phyloP scores from a whole-genome alignment of 2,329 filamentous ascomycete genomes.

The Venturia asperata region DNA sequence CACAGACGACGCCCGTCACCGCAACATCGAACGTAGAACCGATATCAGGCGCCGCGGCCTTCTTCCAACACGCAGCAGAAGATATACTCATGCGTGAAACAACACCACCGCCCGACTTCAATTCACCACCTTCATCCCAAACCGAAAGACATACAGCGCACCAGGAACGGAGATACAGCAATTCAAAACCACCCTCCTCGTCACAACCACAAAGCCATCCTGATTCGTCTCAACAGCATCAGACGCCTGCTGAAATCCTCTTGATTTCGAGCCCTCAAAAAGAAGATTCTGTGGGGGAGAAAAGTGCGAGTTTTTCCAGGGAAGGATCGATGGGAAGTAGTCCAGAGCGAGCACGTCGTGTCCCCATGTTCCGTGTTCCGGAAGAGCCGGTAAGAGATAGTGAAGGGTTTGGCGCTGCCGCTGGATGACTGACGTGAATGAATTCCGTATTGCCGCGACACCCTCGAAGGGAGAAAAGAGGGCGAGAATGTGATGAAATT shows the following conservation, averaged over 20 bases:
- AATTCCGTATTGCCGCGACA: too few relatives aligned
- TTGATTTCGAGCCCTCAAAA: not conserved
- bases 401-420: slow-evolving; percentile 23
- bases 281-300: not conserved
- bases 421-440: not conserved
- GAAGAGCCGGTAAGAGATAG: slow-evolving; percentile 36
- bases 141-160: slow-evolving; percentile 5
- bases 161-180: slow-evolving; percentile 7
- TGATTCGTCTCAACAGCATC: not conserved
- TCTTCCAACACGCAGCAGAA: slow-evolving; percentile 18
- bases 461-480: not conserved
- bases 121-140: not conserved
- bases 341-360: slow-evolving; percentile 24
- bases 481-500: not conserved
- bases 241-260: not conserved
- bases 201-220: not conserved
- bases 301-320: not conserved
- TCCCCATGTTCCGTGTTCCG: slow-evolving; percentile 40
- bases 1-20: slow-evolving; percentile 4
- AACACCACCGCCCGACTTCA: not conserved
- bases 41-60: not conserved
- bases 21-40: not conserved
- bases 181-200: not conserved
- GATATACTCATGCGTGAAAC: slow-evolving; percentile 18
- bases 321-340: not conserved